Evolutionary conservation across 73 alveolate genomes (phyloP).

Genomic region (Blepharisma stoltei): DNA sequence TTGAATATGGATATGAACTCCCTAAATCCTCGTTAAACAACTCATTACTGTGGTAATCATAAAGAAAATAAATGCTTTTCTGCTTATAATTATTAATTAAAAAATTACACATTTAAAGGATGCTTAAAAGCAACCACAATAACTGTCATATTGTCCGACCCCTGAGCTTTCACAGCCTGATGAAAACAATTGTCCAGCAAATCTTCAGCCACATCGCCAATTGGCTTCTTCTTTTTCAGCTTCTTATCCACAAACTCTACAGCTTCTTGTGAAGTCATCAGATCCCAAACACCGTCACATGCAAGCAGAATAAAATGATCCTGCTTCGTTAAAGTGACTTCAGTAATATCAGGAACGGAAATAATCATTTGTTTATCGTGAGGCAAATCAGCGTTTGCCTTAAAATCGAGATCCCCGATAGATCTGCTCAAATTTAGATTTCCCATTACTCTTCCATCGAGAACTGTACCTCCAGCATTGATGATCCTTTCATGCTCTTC

Average conservation of each 20-base stretch:
- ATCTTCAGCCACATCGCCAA: constrained; percentile 27
- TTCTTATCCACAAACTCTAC: constrained; percentile 55
- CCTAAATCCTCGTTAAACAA: too few species aligned
- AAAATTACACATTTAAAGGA: too few species aligned
- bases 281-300: constrained; percentile 92
- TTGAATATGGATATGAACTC: too few species aligned
- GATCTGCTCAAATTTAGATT: constrained; percentile 60
- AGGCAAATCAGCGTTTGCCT: constrained; percentile 55
- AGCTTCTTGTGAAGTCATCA: constrained; percentile 48
- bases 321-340: constrained; percentile 30
- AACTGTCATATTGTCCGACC: constrained; percentile 80
- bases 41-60: too few species aligned
- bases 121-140: constrained; percentile 37
- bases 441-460: constrained; percentile 59
- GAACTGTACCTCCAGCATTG: constrained; percentile 69
- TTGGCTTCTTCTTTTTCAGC: constrained; percentile 32
- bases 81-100: too few species aligned
- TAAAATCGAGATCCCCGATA: constrained; percentile 78
- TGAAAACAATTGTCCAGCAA: constrained; percentile 33
- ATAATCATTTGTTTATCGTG: constrained; percentile 74
- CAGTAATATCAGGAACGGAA: constrained; percentile 65
- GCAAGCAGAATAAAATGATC: constrained; percentile 80
- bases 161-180: constrained; percentile 50
- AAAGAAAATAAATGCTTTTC: too few species aligned
- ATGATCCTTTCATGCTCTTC: constrained; percentile 72